These are phyloP conservation scores for Solanum neorickii DNA, from an alignment of 257 asterid genomes.

Conservation along the genomic window DNA sequence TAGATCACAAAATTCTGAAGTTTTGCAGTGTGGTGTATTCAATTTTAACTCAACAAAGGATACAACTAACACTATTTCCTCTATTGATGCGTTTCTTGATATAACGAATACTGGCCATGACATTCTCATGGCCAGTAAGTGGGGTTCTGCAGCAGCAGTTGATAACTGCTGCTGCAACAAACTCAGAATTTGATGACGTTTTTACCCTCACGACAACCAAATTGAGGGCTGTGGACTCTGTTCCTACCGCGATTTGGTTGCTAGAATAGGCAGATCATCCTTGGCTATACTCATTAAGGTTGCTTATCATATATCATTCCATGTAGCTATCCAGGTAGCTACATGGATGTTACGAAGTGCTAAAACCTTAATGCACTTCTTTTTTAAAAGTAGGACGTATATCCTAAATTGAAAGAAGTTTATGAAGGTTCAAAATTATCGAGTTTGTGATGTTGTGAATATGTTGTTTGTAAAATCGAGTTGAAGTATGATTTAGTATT, in stretches of 20 bases:
- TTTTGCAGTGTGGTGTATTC: constrained; percentile 28
- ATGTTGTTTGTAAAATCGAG: background rate
- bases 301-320: background rate
- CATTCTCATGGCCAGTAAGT: constrained; percentile 20
- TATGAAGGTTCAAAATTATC: background rate
- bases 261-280: constrained; percentile 53
- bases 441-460: background rate
- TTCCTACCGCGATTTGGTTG: constrained; percentile 25
- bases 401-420: background rate
- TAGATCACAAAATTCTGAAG: constrained; percentile 32
- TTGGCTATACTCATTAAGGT: constrained; percentile 32
- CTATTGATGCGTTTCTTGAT: constrained; percentile 16
- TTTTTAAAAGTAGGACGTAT: background rate
- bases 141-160: constrained; percentile 21
- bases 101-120: constrained; percentile 20
- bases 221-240: background rate
- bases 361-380: constrained; percentile 10
- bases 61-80: constrained; percentile 2
- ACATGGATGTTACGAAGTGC: background rate
- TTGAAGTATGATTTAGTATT: background rate
- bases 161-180: constrained; percentile 24
- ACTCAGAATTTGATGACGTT: constrained; percentile 21
- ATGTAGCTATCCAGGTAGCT: background rate
- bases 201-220: constrained; percentile 12
- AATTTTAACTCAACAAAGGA: constrained; percentile 13